phyloP scores from a whole-genome alignment of 2,329 filamentous ascomycete species.

The Stachybotrys chlorohalonatus region DNA sequence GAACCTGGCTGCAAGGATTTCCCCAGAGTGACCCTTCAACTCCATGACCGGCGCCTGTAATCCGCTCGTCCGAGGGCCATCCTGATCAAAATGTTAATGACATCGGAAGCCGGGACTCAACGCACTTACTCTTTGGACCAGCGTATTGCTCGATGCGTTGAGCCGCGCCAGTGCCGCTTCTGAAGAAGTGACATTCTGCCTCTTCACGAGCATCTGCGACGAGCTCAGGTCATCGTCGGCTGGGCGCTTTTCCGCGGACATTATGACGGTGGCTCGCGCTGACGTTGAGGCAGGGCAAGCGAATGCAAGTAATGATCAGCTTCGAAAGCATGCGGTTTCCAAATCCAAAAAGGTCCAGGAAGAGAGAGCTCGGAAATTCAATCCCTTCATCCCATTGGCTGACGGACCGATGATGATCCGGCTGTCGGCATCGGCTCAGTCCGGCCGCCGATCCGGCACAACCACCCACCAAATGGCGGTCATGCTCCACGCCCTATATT shows the following conservation, averaged over 20 bases:
- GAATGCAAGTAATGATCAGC: not conserved
- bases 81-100: conserved; percentile 35
- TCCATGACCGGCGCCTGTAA: conserved; percentile 93
- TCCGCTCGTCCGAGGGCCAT: conserved; percentile 62
- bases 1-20: conserved; percentile 86
- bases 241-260: conserved; percentile 88
- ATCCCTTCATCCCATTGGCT: conserved; percentile 13
- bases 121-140: conserved; percentile 41
- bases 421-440: not conserved
- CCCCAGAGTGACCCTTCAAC: conserved; percentile 70
- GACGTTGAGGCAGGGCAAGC: conserved; percentile 1
- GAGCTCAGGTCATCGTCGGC: conserved; percentile 76
- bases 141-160: conserved; percentile 38
- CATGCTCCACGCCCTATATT: not conserved
- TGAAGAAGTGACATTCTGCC: conserved; percentile 59
- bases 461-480: not conserved
- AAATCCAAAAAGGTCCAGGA: too few relatives aligned
- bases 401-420: conserved; percentile 15
- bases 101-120: not conserved
- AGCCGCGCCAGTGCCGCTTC: conserved; percentile 39
- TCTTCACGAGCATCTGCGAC: conserved; percentile 77
- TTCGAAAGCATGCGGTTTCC: too few relatives aligned
- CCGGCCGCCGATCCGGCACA: not conserved
- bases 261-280: conserved; percentile 25
- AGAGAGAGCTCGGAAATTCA: not conserved